These are phyloP conservation scores for Comarum palustre DNA, from an alignment of 306 rosid species.

Conservation along the genomic window DNA sequence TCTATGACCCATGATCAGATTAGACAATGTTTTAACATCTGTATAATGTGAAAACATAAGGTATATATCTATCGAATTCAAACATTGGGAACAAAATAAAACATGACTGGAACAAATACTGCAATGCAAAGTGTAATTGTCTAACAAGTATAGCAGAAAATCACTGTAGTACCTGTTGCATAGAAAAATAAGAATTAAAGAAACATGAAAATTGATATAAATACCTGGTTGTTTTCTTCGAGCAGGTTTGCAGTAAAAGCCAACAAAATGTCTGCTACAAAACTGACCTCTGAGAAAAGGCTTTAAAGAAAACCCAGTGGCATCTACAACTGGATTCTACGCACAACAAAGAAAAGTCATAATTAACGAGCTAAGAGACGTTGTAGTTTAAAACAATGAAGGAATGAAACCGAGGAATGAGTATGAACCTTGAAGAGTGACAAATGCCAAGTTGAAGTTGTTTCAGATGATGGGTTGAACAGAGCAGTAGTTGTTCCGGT, in stretches of 20 bases:
- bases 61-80: not conserved
- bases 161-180: not conserved
- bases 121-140: not conserved
- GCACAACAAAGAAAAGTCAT: not conserved
- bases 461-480: conserved; percentile 30
- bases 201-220: not conserved
- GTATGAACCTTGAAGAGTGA: conserved; percentile 39
- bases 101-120: not conserved
- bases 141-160: not conserved
- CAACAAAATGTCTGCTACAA: conserved; percentile 33
- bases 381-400: not conserved
- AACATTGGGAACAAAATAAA: not conserved
- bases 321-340: conserved; percentile 41
- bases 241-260: conserved; percentile 32
- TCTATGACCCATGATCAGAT: not conserved
- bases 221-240: conserved; percentile 55
- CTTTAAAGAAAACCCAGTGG: conserved; percentile 54
- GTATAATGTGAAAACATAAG: not conserved
- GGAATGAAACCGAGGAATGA: not conserved
- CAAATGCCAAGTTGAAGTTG: conserved; percentile 34
- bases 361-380: not conserved
- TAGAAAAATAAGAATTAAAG: not conserved
- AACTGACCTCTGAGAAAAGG: conserved; percentile 60
- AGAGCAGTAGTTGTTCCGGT: conserved; percentile 24
- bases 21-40: not conserved